Evolutionary conservation across 345 rosid species (phyloP), one percentile per base, ranked within the genome.

Genomic region (Citrus cavaleriei): DNA sequence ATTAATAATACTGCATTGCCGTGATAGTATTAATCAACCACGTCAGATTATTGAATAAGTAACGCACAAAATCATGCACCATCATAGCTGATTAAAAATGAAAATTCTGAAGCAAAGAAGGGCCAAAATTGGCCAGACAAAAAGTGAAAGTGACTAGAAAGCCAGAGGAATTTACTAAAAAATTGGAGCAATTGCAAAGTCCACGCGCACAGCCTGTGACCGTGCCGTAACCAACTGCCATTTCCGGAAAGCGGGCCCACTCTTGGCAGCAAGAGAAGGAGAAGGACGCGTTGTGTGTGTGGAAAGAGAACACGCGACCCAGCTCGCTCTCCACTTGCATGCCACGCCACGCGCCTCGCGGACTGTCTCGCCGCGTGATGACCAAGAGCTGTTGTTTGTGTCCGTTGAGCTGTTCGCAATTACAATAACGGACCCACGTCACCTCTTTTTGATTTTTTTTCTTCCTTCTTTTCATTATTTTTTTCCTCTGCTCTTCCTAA

Each of bases 181-280:
- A 4, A 40, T 37, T 19, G 40, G 18, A 28, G 2, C 18, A 21
- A 5, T 12, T 2, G 59, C 54, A 28, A 65, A 66, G 60, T 73
- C 81, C 79, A 83, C 85, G 85, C 83, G 77, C 83, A 80, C 63
- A 40, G 27, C 37, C 65, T 10, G 5, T 34, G 74, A 34, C 42
- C 5, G 5, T 34, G 74, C 34, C 42, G 67, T 37, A n/a, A 22
- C 28, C 10, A 42, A 58, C 34, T 55, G 71, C 24, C 76, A 65
- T 16, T 25, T 38, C 7, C 14, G 22, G 77, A 42, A 51, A n/a
- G 71, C 30, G 51, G 35, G 73, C 57, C 28, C 19, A 67, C 67
- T 35, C 28, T 25, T 54, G 14, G 18, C 70, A 19, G 1, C 18
- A 28, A 28, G 30, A 28, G 19, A 8, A 1, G 0, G 34, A 51